Evolutionary conservation across 2,329 filamentous ascomycete genomes (phyloP).

Genomic region (Beauveria caledonica): DNA sequence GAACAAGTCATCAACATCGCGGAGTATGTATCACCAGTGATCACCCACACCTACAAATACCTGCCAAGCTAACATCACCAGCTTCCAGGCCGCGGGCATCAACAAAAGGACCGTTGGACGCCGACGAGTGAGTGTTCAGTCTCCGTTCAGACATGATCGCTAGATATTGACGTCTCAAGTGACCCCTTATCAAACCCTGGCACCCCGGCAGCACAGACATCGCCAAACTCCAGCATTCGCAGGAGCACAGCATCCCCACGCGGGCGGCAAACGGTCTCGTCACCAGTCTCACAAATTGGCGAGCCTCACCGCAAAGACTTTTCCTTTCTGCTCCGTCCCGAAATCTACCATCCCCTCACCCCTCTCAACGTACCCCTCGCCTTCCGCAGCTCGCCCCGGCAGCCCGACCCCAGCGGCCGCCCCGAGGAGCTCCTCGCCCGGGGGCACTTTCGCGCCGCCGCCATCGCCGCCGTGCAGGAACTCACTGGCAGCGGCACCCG

Average conservation of each 20-base stretch:
- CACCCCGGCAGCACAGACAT: conserved; percentile 13
- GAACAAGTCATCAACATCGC: conserved; percentile 30
- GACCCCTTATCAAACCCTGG: conserved; percentile 22
- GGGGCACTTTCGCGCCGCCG: conserved; percentile 75
- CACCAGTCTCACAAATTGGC: conserved; percentile 23
- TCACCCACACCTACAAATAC: background rate
- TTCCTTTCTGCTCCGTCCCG: conserved; percentile 67
- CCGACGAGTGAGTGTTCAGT: conserved; percentile 55
- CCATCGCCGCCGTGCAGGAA: conserved; percentile 55
- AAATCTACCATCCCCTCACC: conserved; percentile 76
- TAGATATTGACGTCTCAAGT: conserved; percentile 13
- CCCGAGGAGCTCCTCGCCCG: conserved; percentile 59
- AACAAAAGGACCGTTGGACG: conserved; percentile 72
- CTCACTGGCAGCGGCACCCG: conserved; percentile 43
- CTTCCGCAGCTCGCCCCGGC: conserved; percentile 61
- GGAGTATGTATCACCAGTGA: conserved; percentile 20
- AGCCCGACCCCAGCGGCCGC: conserved; percentile 54
- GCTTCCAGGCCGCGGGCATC: conserved; percentile 56
- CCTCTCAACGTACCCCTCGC: conserved; percentile 50
- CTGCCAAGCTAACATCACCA: conserved; percentile 20
- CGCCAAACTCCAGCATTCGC: conserved; percentile 11
- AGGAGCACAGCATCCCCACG: conserved; percentile 12
- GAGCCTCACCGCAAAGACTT: conserved; percentile 54
- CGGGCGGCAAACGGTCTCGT: conserved; percentile 19
- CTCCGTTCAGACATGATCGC: background rate